A percentile compares a stretch with the other conserved stretches of the same genome.
phyloP scores from a whole-genome alignment of 1,284 basidiomycete species.

The Leccinum subrobustum region DNA sequence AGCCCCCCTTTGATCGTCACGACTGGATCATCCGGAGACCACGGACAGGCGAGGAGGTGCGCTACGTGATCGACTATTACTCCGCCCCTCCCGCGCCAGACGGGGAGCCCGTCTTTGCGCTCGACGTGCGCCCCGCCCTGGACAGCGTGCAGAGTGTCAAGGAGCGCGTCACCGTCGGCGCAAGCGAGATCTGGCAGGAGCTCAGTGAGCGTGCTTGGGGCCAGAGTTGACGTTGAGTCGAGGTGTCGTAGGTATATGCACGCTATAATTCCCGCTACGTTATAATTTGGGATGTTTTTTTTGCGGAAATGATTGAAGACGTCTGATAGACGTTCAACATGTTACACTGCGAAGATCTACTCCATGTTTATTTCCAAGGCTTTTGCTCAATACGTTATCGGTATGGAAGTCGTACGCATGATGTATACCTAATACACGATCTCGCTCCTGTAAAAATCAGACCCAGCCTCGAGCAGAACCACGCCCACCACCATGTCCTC shows the following conservation, averaged over 20 bases:
- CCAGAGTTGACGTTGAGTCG: constrained; percentile 6
- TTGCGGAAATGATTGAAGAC: no score
- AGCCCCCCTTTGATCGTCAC: constrained; percentile 97
- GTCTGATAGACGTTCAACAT: no score
- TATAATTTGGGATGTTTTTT: no score
- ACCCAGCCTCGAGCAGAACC: no score
- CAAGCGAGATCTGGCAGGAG: constrained; percentile 67
- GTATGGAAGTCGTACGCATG: no score
- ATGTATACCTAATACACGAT: no score
- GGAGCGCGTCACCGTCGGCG: constrained; percentile 68
- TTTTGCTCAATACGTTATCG: constrained; percentile 16
- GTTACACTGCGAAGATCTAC: no score
- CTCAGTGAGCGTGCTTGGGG: constrained; percentile 34
- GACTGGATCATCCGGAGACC: constrained; percentile 93
- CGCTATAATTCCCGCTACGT: neutral
- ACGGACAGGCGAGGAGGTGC: constrained; percentile 71
- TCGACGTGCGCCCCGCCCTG: constrained; percentile 89
- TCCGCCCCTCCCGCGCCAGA: constrained; percentile 82
- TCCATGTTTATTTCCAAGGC: constrained; percentile 25
- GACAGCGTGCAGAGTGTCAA: constrained; percentile 75
- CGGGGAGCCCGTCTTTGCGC: constrained; percentile 87
- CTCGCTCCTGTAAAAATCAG: no score
- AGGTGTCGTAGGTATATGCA: constrained; percentile 7
- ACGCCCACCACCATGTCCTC: constrained; percentile 71
- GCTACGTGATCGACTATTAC: constrained; percentile 98